Percentiles rank a stretch among this genome's conserved stretches.
Conservation (phyloP, 2,329 filamentous ascomycete genomes). For the Paramyrothecium sp. region DNA sequence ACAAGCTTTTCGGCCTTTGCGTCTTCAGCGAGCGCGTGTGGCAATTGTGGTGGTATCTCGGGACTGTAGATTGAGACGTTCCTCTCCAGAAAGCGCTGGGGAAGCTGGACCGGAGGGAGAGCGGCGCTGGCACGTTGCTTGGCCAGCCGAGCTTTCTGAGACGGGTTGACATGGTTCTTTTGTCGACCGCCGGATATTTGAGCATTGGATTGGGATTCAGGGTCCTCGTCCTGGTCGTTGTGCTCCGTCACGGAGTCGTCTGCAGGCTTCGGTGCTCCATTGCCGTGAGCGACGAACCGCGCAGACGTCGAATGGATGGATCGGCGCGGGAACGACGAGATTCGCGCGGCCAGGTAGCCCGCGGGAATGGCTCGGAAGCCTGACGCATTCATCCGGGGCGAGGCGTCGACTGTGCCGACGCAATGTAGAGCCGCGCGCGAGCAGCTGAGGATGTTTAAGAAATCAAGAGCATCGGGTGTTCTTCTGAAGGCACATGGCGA, state of each 20-base stretch:
- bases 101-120: slow-evolving; percentile 53
- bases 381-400: slow-evolving; percentile 28
- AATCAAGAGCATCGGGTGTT: no score
- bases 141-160: slow-evolving; percentile 27
- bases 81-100: slow-evolving; percentile 53
- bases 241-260: slow-evolving; percentile 19
- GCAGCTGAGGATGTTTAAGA: background rate
- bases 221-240: slow-evolving; percentile 21
- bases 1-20: slow-evolving; percentile 27
- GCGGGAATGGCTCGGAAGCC: slow-evolving; percentile 25
- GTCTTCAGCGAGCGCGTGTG: slow-evolving; percentile 28
- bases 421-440: background rate
- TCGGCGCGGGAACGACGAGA: slow-evolving; percentile 19
- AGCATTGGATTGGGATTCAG: slow-evolving; percentile 22
- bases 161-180: slow-evolving; percentile 18
- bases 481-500: background rate
- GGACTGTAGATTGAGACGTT: slow-evolving; percentile 39
- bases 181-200: slow-evolving; percentile 24
- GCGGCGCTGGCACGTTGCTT: slow-evolving; percentile 33
- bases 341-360: slow-evolving; percentile 12
- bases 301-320: slow-evolving; percentile 17
- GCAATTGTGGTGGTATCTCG: slow-evolving; percentile 24
- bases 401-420: slow-evolving; percentile 14
- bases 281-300: slow-evolving; percentile 11
- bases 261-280: slow-evolving; percentile 22